These are phyloP conservation scores for Amyloporia xantha DNA, from an alignment of 768 basidiomycete species.

Conservation along the genomic window DNA sequence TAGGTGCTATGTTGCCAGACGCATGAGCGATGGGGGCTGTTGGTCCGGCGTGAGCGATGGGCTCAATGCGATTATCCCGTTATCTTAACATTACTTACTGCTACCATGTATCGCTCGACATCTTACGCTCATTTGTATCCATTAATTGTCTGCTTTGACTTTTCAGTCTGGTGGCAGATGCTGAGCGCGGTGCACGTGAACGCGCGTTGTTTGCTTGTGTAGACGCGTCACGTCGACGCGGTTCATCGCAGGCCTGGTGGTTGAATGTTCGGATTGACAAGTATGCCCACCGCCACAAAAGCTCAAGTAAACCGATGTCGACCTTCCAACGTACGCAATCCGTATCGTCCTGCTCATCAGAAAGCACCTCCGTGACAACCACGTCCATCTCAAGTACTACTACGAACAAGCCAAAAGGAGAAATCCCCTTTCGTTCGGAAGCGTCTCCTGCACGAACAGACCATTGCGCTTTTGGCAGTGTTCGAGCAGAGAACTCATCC, in stretches of 20 bases:
- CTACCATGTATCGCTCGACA: too few relatives aligned
- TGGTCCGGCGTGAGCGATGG: too few relatives aligned
- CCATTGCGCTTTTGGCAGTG: conserved; percentile 27
- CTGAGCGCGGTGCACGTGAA: too few relatives aligned
- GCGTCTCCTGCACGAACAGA: conserved; percentile 26
- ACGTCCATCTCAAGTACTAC: conserved; percentile 5
- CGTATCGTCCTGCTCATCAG: neutral
- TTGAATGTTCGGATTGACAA: neutral
- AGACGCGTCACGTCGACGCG: conserved; percentile 13
- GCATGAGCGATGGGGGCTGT: neutral
- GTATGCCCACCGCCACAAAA: neutral
- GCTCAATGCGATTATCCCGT: too few relatives aligned
- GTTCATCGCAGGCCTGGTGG: conserved; percentile 5
- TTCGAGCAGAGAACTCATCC: conserved; percentile 35
- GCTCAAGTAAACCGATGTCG: neutral
- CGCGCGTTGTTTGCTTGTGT: conserved; percentile 17
- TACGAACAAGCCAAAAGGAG: neutral
- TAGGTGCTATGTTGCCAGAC: neutral
- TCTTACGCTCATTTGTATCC: too few relatives aligned
- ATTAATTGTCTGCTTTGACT: too few relatives aligned
- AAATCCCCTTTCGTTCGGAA: conserved; percentile 18
- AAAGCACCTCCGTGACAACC: conserved; percentile 6
- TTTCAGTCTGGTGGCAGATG: too few relatives aligned
- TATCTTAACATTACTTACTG: neutral
- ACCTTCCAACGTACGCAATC: neutral